Conservation (phyloP, 352 stramenopile genomes). For the Phytophthora lateralis region DNA sequence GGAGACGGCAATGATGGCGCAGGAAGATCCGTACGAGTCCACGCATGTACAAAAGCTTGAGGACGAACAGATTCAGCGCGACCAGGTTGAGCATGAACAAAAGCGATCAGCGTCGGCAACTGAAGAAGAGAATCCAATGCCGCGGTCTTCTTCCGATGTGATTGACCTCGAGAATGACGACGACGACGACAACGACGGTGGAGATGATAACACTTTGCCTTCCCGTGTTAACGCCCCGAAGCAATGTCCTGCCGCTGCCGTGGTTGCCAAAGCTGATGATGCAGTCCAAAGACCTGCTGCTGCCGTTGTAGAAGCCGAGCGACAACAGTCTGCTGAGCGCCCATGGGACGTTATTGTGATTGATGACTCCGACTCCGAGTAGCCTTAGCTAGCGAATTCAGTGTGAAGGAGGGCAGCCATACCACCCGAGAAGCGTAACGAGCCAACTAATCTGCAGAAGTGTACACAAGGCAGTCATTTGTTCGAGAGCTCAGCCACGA, state of each 20-base stretch:
- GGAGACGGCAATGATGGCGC: slow-evolving; percentile 26
- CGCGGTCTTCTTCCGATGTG: slow-evolving; percentile 4
- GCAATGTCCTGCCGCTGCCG: slow-evolving; percentile 1
- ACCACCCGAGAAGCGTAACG: slow-evolving; percentile 12
- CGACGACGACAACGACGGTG: slow-evolving; percentile 7
- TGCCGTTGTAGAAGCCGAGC: slow-evolving; percentile 17
- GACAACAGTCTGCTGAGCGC: slow-evolving; percentile 35
- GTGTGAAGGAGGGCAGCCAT: slow-evolving; percentile 17
- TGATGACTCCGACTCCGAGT: slow-evolving; percentile 46
- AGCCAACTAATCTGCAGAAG: slow-evolving; percentile 14
- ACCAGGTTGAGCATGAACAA: slow-evolving; percentile 16
- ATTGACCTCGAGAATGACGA: slow-evolving; percentile 20
- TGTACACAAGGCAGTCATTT: slow-evolving; percentile 13
- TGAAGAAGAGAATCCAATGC: slow-evolving; percentile 8
- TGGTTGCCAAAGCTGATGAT: slow-evolving; percentile 11
- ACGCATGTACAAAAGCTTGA: slow-evolving; percentile 4
- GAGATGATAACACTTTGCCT: slow-evolving; percentile 6
- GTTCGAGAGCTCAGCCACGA: neutral
- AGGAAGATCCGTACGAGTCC: slow-evolving; percentile 32
- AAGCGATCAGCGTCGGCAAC: neutral
- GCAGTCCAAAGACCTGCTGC: slow-evolving; percentile 4
- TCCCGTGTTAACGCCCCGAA: slow-evolving; percentile 3
- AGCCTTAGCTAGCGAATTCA: slow-evolving; percentile 20
- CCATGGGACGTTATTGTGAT: slow-evolving; percentile 86
- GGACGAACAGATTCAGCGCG: slow-evolving; percentile 15